Percentiles rank a stretch among this genome's conserved stretches.
Evolutionary conservation across 2,329 filamentous ascomycete genomes (phyloP).

Genomic region (Xenosphaeropsis pyriputrescens): DNA sequence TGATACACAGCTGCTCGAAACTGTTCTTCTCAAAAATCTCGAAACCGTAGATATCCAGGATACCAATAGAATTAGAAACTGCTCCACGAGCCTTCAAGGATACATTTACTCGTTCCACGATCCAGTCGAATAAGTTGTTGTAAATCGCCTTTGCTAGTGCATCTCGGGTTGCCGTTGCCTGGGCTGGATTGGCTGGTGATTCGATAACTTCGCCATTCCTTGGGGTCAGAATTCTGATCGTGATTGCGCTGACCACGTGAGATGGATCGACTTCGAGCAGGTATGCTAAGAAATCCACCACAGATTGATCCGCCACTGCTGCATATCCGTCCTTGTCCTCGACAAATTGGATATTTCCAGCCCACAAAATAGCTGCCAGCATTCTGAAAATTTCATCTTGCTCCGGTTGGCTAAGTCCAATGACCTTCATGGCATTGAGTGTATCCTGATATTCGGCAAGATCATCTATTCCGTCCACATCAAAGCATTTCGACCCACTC

Average conservation of each 20-base stretch:
- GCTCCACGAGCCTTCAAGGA: constrained; percentile 68
- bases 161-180: constrained; percentile 77
- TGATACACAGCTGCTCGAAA: constrained; percentile 98
- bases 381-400: constrained; percentile 97
- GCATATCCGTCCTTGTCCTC: constrained; percentile 88
- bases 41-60: constrained; percentile 97
- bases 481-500: constrained; percentile 83
- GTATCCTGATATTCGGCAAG: constrained; percentile 80
- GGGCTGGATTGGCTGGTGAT: constrained; percentile 71
- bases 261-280: constrained; percentile 74
- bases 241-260: constrained; percentile 74
- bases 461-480: constrained; percentile 91
- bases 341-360: constrained; percentile 81
- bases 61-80: constrained; percentile 77
- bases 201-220: constrained; percentile 52
- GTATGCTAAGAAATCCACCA: constrained; percentile 90
- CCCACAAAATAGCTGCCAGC: constrained; percentile 81
- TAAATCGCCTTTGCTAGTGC: constrained; percentile 93
- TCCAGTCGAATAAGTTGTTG: constrained; percentile 97
- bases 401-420: constrained; percentile 75
- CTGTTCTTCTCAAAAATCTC: constrained; percentile 99
- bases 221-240: constrained; percentile 68
- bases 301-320: constrained; percentile 72
- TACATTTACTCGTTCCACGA: constrained; percentile 80
- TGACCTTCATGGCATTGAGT: constrained; percentile 84